Base-by-base conservation (phyloP, 108 stramenopile genomes). In the Skeletonema tropicum region DNA sequence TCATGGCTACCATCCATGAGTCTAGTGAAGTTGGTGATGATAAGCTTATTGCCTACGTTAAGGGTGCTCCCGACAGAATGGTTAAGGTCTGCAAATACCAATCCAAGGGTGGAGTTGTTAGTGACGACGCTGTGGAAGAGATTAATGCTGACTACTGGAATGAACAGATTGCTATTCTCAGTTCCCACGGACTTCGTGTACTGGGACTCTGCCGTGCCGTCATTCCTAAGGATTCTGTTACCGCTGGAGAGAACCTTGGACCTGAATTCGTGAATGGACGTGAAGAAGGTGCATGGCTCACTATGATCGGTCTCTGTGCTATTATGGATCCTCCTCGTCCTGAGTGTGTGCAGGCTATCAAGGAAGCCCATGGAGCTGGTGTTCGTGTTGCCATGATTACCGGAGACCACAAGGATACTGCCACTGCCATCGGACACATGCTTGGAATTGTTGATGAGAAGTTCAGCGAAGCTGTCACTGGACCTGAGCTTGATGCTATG, bases 351-450 rank as follows among this genome's bases (percentile, higher is more conserved):
- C 85, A 83, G 66, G 95, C 96, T 38, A 96, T 98, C 65, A 65
- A 68, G n/a, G 83, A 79, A 62, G 95, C 96, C 46, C 94, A 97
- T 70, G 64, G 82, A 42, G 94, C 95, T 58, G 95, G 96, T 49
- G 91, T 97, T 33, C 91, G 96, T 59, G 95, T 97, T 66, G 91
- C 90, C 64, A 99, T 99, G 98, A 97, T 99, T 74, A 99, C 98
- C 26, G 98, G 98, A 30, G 98, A 99, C 67, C 93, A 96, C 85
- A 89, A 96, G 71, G 94, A 93, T 61, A 94, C 75, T 57, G 91
- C 91, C 33, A 80, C 86, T 29, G 91, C 91, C 26, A 92, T 92
- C 60, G 91, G 92, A 36, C 76, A 79, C 26, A 84, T 86, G 80
- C 86, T 97, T 60, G 96, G 97, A 39, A 83, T 97, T 68, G 89